Conservation (phyloP, 345 rosid species). For the Salix viminalis region DNA sequence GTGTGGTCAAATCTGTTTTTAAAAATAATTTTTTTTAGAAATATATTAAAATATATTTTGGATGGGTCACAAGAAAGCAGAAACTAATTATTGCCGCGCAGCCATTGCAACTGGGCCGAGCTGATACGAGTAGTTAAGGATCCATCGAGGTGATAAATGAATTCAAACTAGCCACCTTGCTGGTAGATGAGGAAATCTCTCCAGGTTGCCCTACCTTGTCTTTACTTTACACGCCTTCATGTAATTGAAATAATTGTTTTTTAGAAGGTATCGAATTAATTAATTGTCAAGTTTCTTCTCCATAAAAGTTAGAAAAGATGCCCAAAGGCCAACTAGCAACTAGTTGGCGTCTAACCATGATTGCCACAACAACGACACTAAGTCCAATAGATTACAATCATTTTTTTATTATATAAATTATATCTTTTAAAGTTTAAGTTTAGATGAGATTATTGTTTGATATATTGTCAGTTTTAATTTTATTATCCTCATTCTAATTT, state of each 20-base stretch:
- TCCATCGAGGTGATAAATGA: too few species aligned
- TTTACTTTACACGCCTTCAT: not conserved
- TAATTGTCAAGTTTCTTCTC: not conserved
- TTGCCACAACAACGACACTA: conserved; percentile 20
- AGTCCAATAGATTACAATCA: conserved; percentile 17
- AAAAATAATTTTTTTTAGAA: too few species aligned
- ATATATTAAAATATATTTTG: too few species aligned
- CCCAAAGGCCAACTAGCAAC: not conserved
- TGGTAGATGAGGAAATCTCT: not conserved
- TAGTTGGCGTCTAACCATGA: not conserved
- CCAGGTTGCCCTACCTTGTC: not conserved
- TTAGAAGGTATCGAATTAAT: not conserved
- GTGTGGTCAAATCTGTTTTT: too few species aligned
- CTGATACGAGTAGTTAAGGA: too few species aligned
- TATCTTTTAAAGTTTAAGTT: too few species aligned
- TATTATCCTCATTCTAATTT: too few species aligned
- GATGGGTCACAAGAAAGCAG: too few species aligned
- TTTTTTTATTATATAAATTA: too few species aligned
- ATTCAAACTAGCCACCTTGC: not conserved
- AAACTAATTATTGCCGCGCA: too few species aligned
- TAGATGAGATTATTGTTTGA: rapidly evolving
- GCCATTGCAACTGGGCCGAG: too few species aligned
- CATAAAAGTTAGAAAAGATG: not conserved
- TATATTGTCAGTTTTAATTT: too few species aligned
- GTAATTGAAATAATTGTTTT: not conserved